These are phyloP conservation scores for Mucor racemosus DNA, from an alignment of 371 early-diverging fungal genomes.

Conservation along the genomic window DNA sequence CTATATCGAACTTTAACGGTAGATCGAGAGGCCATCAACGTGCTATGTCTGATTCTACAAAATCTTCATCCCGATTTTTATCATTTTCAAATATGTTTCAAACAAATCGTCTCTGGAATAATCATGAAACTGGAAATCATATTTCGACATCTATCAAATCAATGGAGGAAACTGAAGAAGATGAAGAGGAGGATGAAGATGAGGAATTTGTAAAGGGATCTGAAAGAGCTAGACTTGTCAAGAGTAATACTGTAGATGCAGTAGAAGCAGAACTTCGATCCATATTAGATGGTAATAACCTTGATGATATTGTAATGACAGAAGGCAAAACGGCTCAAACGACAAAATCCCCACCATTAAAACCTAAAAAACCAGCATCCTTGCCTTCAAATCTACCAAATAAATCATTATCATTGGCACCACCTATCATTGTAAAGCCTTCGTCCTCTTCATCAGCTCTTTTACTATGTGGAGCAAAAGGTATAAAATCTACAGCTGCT, in stretches of 20 bases:
- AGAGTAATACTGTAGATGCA: slow-evolving; percentile 60
- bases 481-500: slow-evolving; percentile 40
- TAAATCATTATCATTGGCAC: neutral
- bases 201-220: neutral
- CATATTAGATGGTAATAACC: slow-evolving; percentile 53
- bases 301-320: slow-evolving; percentile 7
- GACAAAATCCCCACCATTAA: neutral
- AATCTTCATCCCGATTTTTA: slow-evolving; percentile 25
- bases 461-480: slow-evolving; percentile 25
- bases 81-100: slow-evolving; percentile 39
- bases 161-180: slow-evolving; percentile 26
- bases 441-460: slow-evolving; percentile 23
- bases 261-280: slow-evolving; percentile 66
- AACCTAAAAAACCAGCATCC: neutral
- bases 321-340: slow-evolving; percentile 8
- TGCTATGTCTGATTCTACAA: slow-evolving; percentile 34
- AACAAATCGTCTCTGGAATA: slow-evolving; percentile 16
- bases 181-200: slow-evolving; percentile 26
- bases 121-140: slow-evolving; percentile 22
- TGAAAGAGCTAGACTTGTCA: slow-evolving; percentile 26
- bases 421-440: neutral
- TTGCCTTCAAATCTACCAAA: neutral
- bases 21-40: slow-evolving; percentile 33
- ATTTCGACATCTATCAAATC: slow-evolving; percentile 30
- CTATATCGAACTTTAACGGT: neutral